Base-by-base conservation (phyloP, 192 early-diverging fungal genomes). In the Anaeromyces robustus region DNA sequence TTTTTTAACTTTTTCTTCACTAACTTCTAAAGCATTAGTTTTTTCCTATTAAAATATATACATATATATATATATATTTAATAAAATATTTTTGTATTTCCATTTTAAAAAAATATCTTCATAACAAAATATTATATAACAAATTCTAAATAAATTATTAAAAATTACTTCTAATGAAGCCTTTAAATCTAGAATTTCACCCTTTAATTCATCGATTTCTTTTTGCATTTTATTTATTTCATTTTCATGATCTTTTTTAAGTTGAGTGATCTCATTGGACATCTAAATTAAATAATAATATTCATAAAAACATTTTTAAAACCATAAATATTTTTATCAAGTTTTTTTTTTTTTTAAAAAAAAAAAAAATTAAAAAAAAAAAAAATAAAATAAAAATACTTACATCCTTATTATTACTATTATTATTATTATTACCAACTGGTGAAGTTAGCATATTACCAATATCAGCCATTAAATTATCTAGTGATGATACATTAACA, bases 391-490 rank as follows among this genome's bases (percentile, higher is more conserved):
- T 12, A 80, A 52, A 5, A 16, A 85, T 41, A 79, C 22, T 78
- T 82, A 37, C 81, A 82, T 34, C 80, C 77, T 29, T 68, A 34
- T 34, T 86, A 80, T n/a, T 82, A 85, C 31, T 78, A 37, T 30
- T 79, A 30, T 29, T 79, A n/a, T n/a, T n/a, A n/a, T n/a, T n/a
- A n/a, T n/a, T n/a, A n/a, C n/a, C n/a, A n/a, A n/a, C n/a, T 79
- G 85, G 86, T 34, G 85, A 85, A 37, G 82, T 86, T 43, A 92
- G 84, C 86, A 94, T 92, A 77, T 86, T 87, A 4, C 91, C 92
- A 28, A 94, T 83, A 81, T 93, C 93, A 7, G 92, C 91, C 93
- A 94, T 94, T 30, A 94, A 83, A 79, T 89, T 91, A 82, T 94
- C 93, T 80, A 94, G 81, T 29, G 90, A 92, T 13, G 88, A 86